Evolutionary conservation across 2,329 filamentous ascomycete species (phyloP), one percentile per base, ranked within the genome.

Genomic region (Colletotrichum incanum): DNA sequence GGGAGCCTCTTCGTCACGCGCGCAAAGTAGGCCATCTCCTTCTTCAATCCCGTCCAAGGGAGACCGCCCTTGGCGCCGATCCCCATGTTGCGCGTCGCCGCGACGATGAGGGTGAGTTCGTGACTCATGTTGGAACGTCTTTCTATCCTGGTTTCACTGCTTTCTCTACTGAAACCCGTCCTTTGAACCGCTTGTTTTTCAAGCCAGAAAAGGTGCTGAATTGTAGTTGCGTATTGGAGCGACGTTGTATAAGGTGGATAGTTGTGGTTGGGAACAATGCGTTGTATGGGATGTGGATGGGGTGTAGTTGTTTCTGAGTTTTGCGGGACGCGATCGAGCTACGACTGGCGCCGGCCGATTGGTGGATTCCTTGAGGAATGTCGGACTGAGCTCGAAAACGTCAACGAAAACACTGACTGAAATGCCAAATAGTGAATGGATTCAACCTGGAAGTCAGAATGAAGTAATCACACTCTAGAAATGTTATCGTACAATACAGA

Each of bases 11-110:
- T 94, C 3, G 96, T 98, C 50, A 98, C 93, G 71, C 95, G 92
- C 23, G 94, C 93, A 81, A 99, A 99, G 82, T 98, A 98, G 49
- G 91, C 91, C 94, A 99, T 98, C 83, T 99, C 96, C 74, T 93
- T 92, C 82, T 92, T 94, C 43, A 98, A 88, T 54, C 93, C 93
- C 0, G 93, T 94, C 96, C 96, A 99, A 5, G 96, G 96, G 66
- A 99, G 90, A 4, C 87, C 88, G 72, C 94, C 94, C 72, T 88
- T 87, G 58, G 90, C 87, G 71, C 96, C 96, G 78, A 99, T 98
- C 80, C 96, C 96, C 86, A 98, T 94, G 77, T 87, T 90, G 64
- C 92, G 92, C n/a, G 95, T 97, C 23, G 95, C 93, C n/a, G 94
- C 96, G 77, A 98, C 94, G 81, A 98, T 93, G 77, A 98, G 89